Conservation (phyloP, 805 yeast species). For the Saccharomycopsis fermentans region DNA sequence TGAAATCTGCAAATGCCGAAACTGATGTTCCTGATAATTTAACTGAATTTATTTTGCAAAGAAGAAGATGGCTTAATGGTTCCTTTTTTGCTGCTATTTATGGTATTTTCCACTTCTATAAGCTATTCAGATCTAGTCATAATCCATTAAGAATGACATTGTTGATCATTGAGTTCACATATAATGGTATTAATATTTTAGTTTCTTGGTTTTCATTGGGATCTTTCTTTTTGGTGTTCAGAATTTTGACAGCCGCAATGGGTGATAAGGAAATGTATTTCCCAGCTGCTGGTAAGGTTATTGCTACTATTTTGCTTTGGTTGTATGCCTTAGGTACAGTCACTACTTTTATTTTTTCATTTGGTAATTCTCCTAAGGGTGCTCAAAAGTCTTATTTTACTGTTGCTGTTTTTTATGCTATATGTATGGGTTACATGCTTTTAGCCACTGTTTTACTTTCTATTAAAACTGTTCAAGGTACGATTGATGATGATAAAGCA, state of each 20-base stretch:
- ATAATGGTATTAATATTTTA: constrained; percentile 62
- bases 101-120: constrained; percentile 66
- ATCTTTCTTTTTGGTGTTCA: constrained; percentile 81
- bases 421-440: constrained; percentile 80
- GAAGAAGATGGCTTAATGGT: constrained; percentile 96
- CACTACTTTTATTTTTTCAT: constrained; percentile 78
- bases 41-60: constrained; percentile 80
- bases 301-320: constrained; percentile 78
- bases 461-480: constrained; percentile 34
- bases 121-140: constrained; percentile 75
- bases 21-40: constrained; percentile 92
- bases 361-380: constrained; percentile 92
- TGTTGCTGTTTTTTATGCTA: constrained; percentile 72
- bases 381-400: constrained; percentile 67
- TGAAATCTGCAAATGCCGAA: constrained; percentile 80
- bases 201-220: constrained; percentile 93
- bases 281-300: constrained; percentile 56
- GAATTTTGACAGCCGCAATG: constrained; percentile 74
- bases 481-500: constrained; percentile 42
- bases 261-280: constrained; percentile 43
- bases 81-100: constrained; percentile 92
- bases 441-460: constrained; percentile 83
- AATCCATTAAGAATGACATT: constrained; percentile 53
- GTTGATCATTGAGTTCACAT: constrained; percentile 67
- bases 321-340: constrained; percentile 70